Percentiles rank a stretch among this genome's conserved stretches.
Conservation (phyloP, 2,329 filamentous ascomycete genomes). For the Phialocephala sp. region DNA sequence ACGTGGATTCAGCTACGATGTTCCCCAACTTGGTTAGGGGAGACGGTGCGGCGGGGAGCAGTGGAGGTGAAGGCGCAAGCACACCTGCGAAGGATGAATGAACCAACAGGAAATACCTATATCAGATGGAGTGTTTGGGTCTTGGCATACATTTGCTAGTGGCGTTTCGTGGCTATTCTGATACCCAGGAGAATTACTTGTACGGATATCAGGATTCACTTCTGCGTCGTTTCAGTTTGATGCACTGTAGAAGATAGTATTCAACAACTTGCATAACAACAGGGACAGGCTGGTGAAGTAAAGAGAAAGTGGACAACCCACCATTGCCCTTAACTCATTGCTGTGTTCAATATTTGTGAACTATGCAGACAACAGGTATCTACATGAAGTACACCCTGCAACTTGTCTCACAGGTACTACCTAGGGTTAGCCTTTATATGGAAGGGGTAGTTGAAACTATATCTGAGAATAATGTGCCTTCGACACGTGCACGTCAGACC, state of each 20-base stretch:
- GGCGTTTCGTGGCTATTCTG: not conserved
- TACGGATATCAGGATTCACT: not conserved
- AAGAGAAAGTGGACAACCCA: not conserved
- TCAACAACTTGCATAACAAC: not conserved
- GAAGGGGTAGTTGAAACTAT: too few relatives aligned
- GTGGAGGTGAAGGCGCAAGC: slow-evolving; percentile 5
- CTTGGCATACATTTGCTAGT: not conserved
- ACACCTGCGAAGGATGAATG: not conserved
- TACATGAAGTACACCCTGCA: not conserved
- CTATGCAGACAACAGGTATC: not conserved
- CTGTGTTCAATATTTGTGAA: not conserved
- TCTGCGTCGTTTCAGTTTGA: not conserved
- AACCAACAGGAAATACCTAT: not conserved
- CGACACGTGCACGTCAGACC: too few relatives aligned
- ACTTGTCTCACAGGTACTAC: not conserved
- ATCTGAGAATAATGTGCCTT: too few relatives aligned
- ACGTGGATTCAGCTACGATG: slow-evolving; percentile 26
- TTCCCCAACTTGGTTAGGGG: slow-evolving; percentile 20
- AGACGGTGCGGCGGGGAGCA: not conserved
- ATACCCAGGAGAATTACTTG: not conserved
- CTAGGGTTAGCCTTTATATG: not conserved
- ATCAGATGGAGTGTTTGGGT: not conserved
- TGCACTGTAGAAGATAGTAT: not conserved
- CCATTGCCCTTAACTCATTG: too few relatives aligned
- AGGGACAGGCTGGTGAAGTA: not conserved